Evolutionary conservation across 148 eudicot species (phyloP), one percentile per base, ranked within the genome.

Genomic region (Linanthus parryae): DNA sequence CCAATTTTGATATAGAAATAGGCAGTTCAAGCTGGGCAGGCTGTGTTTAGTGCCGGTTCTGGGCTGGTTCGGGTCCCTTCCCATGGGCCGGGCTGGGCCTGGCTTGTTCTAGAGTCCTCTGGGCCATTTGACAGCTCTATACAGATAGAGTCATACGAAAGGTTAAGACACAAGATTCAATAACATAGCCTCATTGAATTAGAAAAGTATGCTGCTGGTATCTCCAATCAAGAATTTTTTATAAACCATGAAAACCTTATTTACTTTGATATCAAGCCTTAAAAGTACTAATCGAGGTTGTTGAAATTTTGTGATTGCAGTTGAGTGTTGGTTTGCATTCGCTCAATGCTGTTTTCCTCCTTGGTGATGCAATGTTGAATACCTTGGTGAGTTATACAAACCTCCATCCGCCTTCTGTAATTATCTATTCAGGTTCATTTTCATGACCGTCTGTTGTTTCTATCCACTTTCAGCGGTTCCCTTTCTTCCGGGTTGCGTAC

Each of bases 401-500:
- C n/a, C n/a, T 11, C 23, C 17, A 6, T 36, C 2, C 2, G 22
- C 17, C 2, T 35, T 23, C 2, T 34, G 16, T 41, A 26, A 16
- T 25, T 20, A 46, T 35, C 33, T 31, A 16, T 51, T 41, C 12
- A 19, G 24, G 3, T 16, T 31, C 14, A 0, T 33, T 51, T 31
- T 18, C n/a, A 14, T 47, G 27, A 18, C 44, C 33, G 7, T 21
- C 27, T 30, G 21, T 22, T 36, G 8, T 30, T 31, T 29, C 2
- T 39, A 44, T 48, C 65, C 59, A 15, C 22, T 67, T 48, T 31
- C 83, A 88, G 96, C 66, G 77, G 39, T 83, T 81, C 47, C 92
- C 96, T 27, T 62, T 84, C 66, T 92, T 87, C 68, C 83, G 99
- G 24, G 29, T 84, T 37, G 76, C 72, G 25, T 92, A 92, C 68